These are phyloP conservation scores for Dipodascopsis uninucleata DNA, from an alignment of 805 yeast genomes.

Conservation along the genomic window DNA sequence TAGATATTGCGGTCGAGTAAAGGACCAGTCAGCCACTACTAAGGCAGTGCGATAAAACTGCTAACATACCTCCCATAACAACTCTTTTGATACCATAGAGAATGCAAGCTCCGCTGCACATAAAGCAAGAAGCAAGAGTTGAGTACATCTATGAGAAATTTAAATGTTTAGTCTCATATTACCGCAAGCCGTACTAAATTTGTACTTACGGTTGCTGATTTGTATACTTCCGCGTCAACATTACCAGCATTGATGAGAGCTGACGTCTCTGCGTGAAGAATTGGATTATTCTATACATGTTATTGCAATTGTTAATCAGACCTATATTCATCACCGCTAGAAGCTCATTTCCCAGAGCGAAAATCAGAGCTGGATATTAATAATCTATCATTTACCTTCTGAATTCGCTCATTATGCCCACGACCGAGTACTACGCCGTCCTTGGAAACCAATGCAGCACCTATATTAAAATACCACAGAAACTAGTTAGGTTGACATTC, in stretches of 20 bases:
- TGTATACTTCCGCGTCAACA: slow-evolving; percentile 71
- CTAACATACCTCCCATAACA: slow-evolving; percentile 56
- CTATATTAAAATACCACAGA: slow-evolving; percentile 37
- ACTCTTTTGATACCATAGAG: slow-evolving; percentile 84
- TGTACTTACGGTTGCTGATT: slow-evolving; percentile 57
- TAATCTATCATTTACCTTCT: slow-evolving; percentile 54
- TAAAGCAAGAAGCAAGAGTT: slow-evolving; percentile 85
- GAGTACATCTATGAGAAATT: slow-evolving; percentile 59
- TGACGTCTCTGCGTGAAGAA: slow-evolving; percentile 87
- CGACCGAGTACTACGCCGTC: slow-evolving; percentile 80
- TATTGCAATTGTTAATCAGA: not conserved
- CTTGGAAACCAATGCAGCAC: slow-evolving; percentile 67
- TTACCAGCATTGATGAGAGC: slow-evolving; percentile 90
- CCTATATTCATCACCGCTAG: not conserved
- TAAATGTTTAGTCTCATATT: not conserved
- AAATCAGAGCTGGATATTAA: too few species aligned
- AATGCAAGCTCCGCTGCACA: slow-evolving; percentile 93
- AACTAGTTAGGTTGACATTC: not conserved
- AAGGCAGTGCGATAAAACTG: not conserved
- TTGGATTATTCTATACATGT: slow-evolving; percentile 40
- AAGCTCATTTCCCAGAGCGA: not conserved
- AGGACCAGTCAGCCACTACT: not conserved
- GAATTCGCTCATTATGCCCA: slow-evolving; percentile 90
- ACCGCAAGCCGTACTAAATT: not conserved
- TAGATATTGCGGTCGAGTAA: slow-evolving; percentile 1